A percentile compares a stretch with the other conserved stretches of the same genome.
phyloP scores from a whole-genome alignment of 2,329 filamentous ascomycete species.

The Fusarium buxicola region DNA sequence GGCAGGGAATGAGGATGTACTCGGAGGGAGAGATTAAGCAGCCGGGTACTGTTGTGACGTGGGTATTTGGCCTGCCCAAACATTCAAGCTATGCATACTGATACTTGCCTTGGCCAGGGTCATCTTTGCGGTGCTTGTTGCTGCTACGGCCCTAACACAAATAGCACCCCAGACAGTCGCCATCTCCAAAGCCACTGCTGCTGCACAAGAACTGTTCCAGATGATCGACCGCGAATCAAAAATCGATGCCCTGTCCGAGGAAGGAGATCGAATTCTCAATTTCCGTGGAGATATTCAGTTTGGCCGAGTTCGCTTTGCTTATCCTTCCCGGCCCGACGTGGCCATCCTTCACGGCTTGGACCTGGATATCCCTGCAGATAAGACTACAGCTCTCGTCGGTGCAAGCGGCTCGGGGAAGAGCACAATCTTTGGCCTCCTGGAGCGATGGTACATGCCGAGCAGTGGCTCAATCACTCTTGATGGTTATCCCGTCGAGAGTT shows the following conservation, averaged over 20 bases:
- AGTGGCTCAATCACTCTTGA: constrained; percentile 60
- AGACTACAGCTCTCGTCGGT: constrained; percentile 67
- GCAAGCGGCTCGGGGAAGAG: constrained; percentile 69
- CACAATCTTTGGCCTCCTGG: constrained; percentile 66
- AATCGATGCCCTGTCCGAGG: constrained; percentile 57
- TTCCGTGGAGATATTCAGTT: constrained; percentile 61
- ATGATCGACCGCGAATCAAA: constrained; percentile 59
- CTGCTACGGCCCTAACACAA: constrained; percentile 58
- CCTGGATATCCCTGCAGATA: constrained; percentile 58
- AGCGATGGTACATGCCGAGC: constrained; percentile 68
- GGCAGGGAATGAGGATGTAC: constrained; percentile 63
- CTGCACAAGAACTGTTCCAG: constrained; percentile 60
- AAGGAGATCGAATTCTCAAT: constrained; percentile 47
- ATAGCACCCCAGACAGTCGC: constrained; percentile 61
- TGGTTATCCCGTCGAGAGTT: constrained; percentile 53
- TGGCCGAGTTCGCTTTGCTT: constrained; percentile 62
- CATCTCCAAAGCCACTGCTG: constrained; percentile 59
- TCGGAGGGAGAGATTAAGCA: constrained; percentile 56
- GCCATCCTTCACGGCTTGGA: constrained; percentile 57
- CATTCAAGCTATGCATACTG: neutral
- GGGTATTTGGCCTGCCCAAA: constrained; percentile 24
- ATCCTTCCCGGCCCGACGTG: constrained; percentile 66
- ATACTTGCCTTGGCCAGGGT: constrained; percentile 48
- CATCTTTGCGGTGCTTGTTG: constrained; percentile 60
- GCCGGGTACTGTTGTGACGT: constrained; percentile 61